These are phyloP conservation scores for Penicillium cinerascens DNA, from an alignment of 495 filamentous ascomycete genomes.

Conservation along the genomic window DNA sequence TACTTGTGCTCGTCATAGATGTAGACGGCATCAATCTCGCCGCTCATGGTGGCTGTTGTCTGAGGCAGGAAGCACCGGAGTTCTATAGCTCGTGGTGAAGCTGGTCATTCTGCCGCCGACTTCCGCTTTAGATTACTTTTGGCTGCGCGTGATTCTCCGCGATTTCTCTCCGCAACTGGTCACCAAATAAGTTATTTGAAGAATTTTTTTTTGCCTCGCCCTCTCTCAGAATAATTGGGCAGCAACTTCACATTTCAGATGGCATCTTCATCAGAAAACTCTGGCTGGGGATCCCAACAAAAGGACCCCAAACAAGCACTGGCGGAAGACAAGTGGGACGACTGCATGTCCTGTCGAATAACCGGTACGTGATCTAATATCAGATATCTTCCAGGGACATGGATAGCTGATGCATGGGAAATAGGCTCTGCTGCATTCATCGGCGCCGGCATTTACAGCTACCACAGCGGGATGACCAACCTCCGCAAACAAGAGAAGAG, in stretches of 20 bases:
- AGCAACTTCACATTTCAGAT: slow-evolving; percentile 5
- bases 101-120: slow-evolving; percentile 34
- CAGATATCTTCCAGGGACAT: background rate
- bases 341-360: slow-evolving; percentile 66
- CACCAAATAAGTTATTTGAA: background rate
- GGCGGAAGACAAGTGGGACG: slow-evolving; percentile 60
- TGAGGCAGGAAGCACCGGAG: slow-evolving; percentile 6
- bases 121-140: slow-evolving; percentile 32
- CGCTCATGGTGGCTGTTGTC: slow-evolving; percentile 56
- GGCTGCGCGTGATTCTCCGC: slow-evolving; percentile 5
- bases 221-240: background rate
- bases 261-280: slow-evolving; percentile 19
- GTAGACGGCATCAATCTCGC: slow-evolving; percentile 91
- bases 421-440: slow-evolving; percentile 79
- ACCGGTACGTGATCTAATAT: slow-evolving; percentile 46
- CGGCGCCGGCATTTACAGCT: slow-evolving; percentile 86
- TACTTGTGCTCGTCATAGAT: slow-evolving; percentile 93
- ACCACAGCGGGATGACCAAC: slow-evolving; percentile 73
- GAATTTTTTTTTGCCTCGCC: background rate
- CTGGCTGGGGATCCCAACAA: slow-evolving; percentile 24
- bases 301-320: slow-evolving; percentile 49
- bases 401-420: slow-evolving; percentile 7
- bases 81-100: slow-evolving; percentile 24
- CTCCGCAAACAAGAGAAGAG: slow-evolving; percentile 64
- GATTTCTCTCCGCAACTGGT: background rate